A percentile compares a stretch with the other conserved stretches of the same genome.
phyloP scores from a whole-genome alignment of 73 alveolate genomes.

The Stentor coeruleus region DNA sequence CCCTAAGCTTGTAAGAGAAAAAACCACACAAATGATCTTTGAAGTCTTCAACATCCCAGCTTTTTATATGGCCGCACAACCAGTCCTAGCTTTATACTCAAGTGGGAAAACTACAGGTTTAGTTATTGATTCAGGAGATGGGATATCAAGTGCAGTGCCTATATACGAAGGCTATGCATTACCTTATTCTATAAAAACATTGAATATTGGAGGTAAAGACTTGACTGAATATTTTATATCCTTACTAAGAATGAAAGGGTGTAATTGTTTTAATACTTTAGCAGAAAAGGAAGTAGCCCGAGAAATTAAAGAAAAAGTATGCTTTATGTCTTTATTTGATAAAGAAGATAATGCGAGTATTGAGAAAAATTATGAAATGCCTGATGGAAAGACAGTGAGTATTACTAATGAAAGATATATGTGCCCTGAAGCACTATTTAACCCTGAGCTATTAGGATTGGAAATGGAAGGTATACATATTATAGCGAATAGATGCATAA shows the following conservation, averaged over 20 bases:
- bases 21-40: conserved; percentile 65
- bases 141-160: conserved; percentile 89
- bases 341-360: conserved; percentile 67
- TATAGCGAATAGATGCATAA: conserved; percentile 73
- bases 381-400: conserved; percentile 80
- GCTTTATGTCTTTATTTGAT: conserved; percentile 66
- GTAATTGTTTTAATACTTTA: conserved; percentile 7
- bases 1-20: conserved; percentile 53
- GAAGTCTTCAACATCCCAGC: conserved; percentile 67
- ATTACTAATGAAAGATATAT: conserved; percentile 63
- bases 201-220: conserved; percentile 87
- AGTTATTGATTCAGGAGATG: conserved; percentile 96
- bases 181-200: conserved; percentile 85
- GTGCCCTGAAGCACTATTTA: conserved; percentile 84
- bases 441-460: conserved; percentile 61
- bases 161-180: conserved; percentile 97
- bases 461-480: conserved; percentile 72
- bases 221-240: conserved; percentile 73
- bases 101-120: conserved; percentile 97
- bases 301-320: conserved; percentile 50
- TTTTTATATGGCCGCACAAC: conserved; percentile 26
- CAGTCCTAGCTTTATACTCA: conserved; percentile 90
- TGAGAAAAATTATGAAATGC: conserved; percentile 65
- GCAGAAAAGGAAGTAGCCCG: conserved; percentile 43
- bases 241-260: conserved; percentile 39